These are phyloP conservation scores for Herpetomonas samuelpessoai DNA, from an alignment of 208 protist species.

Conservation along the genomic window DNA sequence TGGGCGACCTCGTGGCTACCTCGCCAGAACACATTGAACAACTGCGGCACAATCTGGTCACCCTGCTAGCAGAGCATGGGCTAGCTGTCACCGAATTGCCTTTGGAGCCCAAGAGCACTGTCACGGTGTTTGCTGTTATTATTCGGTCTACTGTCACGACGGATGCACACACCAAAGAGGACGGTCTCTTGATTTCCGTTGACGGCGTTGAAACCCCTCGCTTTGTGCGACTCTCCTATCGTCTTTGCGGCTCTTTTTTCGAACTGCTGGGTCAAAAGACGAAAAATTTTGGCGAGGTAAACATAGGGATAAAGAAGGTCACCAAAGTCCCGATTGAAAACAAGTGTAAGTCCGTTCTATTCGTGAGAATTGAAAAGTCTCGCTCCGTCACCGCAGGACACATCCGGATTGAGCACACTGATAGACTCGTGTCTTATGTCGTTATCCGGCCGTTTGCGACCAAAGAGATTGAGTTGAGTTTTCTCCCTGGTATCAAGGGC, in stretches of 20 bases:
- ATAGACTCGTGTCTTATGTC: constrained; percentile 62
- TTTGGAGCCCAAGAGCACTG: constrained; percentile 34
- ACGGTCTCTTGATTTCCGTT: constrained; percentile 70
- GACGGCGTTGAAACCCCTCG: constrained; percentile 66
- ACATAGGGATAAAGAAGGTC: constrained; percentile 77
- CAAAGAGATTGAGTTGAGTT: constrained; percentile 75
- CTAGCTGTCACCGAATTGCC: constrained; percentile 28
- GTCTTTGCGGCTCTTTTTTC: constrained; percentile 64
- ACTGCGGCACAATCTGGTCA: constrained; percentile 36
- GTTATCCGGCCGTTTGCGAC: constrained; percentile 75
- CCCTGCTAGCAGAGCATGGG: constrained; percentile 27
- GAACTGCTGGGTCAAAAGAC: constrained; percentile 77
- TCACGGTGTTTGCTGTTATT: constrained; percentile 65
- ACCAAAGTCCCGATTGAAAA: constrained; percentile 82
- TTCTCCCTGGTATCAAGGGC: constrained; percentile 84
- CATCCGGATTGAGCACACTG: constrained; percentile 78
- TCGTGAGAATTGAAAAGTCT: constrained; percentile 72
- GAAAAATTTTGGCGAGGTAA: constrained; percentile 88
- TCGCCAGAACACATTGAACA: constrained; percentile 27
- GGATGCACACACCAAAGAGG: constrained; percentile 78
- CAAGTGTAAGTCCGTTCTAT: constrained; percentile 69
- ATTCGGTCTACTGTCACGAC: constrained; percentile 35
- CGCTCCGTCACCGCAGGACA: constrained; percentile 79
- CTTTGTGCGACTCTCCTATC: constrained; percentile 83
- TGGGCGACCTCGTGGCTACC: constrained; percentile 1